A percentile compares a stretch with the other conserved stretches of the same genome.
Conservation (phyloP, 2,329 filamentous ascomycete species). For the Colletotrichum gloeosporioides region DNA sequence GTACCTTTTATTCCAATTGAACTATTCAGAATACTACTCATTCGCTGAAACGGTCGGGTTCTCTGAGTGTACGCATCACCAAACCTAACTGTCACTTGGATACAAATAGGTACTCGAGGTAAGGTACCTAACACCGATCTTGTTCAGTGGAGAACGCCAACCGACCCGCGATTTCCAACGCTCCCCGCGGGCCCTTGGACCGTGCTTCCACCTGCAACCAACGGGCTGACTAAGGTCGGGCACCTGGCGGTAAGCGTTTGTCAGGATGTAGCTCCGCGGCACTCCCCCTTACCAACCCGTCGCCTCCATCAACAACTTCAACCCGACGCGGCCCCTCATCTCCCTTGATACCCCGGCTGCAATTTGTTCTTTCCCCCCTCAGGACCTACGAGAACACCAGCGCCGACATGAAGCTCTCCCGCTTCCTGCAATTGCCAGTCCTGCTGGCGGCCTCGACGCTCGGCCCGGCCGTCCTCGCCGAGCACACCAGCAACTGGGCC, state of each 20-base stretch:
- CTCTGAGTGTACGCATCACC: not conserved
- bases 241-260: not conserved
- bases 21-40: not conserved
- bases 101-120: not conserved
- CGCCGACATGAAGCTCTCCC: slow-evolving; percentile 55
- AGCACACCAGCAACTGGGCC: slow-evolving; percentile 98
- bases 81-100: not conserved
- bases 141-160: not conserved
- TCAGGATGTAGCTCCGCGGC: slow-evolving; percentile 14
- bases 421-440: slow-evolving; percentile 48
- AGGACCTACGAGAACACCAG: not conserved
- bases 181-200: not conserved
- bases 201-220: not conserved
- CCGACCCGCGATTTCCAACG: not conserved
- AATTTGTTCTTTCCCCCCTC: not conserved
- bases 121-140: not conserved
- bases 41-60: not conserved
- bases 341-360: not conserved
- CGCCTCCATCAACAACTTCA: not conserved
- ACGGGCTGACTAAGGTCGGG: slow-evolving; percentile 7
- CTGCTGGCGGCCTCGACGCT: slow-evolving; percentile 55
- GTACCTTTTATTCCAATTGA: not conserved
- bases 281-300: slow-evolving; percentile 13
- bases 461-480: slow-evolving; percentile 54
- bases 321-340: not conserved